Percentiles rank a stretch among this genome's conserved stretches.
Conservation (phyloP, 2,329 filamentous ascomycete species). For the Penicillium sp. region DNA sequence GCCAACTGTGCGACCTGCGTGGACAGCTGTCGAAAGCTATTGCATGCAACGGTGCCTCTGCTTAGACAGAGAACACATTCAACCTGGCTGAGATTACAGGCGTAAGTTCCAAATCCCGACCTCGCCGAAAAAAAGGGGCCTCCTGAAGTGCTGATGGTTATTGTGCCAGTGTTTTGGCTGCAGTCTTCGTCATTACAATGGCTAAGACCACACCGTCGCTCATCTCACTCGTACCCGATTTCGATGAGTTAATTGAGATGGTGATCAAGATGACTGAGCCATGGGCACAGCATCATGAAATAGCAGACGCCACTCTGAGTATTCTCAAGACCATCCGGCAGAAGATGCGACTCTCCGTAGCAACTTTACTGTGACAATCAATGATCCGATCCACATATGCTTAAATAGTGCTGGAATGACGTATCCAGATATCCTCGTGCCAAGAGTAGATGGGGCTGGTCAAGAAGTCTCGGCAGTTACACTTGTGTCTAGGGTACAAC, state of each 20-base stretch:
- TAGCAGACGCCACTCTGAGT: conserved; percentile 17
- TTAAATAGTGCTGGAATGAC: no score
- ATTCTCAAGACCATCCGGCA: conserved; percentile 22
- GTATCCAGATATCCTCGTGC: no score
- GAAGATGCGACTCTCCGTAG: conserved; percentile 13
- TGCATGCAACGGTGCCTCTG: conserved; percentile 13
- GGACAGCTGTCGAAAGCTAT: conserved; percentile 21
- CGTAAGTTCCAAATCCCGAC: conserved; percentile 15
- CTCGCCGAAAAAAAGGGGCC: neutral
- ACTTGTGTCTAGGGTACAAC: no score
- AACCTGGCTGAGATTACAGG: conserved; percentile 20
- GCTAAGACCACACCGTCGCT: conserved; percentile 20
- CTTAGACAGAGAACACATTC: conserved; percentile 17
- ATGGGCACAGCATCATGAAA: conserved; percentile 17
- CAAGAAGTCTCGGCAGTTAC: no score
- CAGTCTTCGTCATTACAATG: conserved; percentile 21
- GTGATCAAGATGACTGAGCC: conserved; percentile 16
- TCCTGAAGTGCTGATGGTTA: neutral
- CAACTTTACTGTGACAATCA: neutral
- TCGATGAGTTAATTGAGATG: conserved; percentile 15
- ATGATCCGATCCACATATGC: no score
- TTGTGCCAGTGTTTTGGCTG: conserved; percentile 15
- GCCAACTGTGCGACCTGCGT: conserved; percentile 20
- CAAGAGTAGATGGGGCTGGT: neutral
- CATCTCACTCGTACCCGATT: conserved; percentile 17